Percentiles rank a stretch among this genome's conserved stretches.
These are phyloP conservation scores for Myriangium duriaei DNA, from an alignment of 2,329 filamentous ascomycete species.

Conservation along the genomic window DNA sequence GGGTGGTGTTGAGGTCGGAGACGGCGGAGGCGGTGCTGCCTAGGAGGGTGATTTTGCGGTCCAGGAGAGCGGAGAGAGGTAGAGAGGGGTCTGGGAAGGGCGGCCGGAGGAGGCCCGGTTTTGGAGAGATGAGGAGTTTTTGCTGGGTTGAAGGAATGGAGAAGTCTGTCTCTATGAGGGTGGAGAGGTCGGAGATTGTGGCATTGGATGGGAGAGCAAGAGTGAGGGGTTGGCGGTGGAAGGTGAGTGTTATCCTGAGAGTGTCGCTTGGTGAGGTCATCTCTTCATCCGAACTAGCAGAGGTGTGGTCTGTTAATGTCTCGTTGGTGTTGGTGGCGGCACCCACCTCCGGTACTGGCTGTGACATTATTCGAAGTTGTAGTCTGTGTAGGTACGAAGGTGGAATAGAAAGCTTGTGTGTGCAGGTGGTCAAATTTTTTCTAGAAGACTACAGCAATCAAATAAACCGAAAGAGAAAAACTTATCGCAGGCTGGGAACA, in stretches of 20 bases:
- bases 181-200: slow-evolving; percentile 47
- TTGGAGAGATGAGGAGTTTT: slow-evolving; percentile 54
- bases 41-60: slow-evolving; percentile 53
- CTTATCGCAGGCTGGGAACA: too few relatives aligned
- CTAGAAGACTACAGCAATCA: too few relatives aligned
- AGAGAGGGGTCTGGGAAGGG: slow-evolving; percentile 49
- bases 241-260: slow-evolving; percentile 38
- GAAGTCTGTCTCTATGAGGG: slow-evolving; percentile 43
- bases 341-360: background rate
- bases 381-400: too few relatives aligned
- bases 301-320: too few relatives aligned
- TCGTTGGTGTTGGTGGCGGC: background rate
- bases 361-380: too few relatives aligned
- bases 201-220: slow-evolving; percentile 35
- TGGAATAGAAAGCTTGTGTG: too few relatives aligned
- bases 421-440: too few relatives aligned
- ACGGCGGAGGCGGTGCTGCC: slow-evolving; percentile 51
- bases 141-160: slow-evolving; percentile 52
- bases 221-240: slow-evolving; percentile 41
- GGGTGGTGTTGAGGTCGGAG: slow-evolving; percentile 40
- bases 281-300: too few relatives aligned
- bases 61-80: slow-evolving; percentile 35
- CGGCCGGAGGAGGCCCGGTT: slow-evolving; percentile 50
- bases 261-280: too few relatives aligned
- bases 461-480: too few relatives aligned